Evolutionary conservation across 192 early-diverging fungal species (phyloP).

Genomic region (Umbelopsis ramanniana): DNA sequence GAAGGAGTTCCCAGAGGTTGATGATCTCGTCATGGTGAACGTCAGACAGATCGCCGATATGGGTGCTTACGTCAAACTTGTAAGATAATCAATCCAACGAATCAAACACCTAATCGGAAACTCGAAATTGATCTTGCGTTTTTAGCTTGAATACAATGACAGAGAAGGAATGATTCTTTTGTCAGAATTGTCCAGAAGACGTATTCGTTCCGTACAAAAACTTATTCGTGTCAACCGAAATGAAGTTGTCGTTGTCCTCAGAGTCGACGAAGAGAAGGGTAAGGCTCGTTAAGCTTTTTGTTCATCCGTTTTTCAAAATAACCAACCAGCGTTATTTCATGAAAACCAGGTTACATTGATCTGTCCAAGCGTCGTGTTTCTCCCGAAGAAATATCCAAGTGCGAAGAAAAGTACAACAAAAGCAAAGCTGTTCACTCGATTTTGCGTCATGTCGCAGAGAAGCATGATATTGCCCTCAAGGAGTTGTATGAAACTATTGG

Average conservation of each 20-base stretch:
- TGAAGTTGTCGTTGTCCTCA: slow-evolving; percentile 91
- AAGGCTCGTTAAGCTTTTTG: not conserved
- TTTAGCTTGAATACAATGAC: slow-evolving; percentile 89
- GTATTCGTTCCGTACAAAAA: slow-evolving; percentile 97
- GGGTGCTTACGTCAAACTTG: slow-evolving; percentile 94
- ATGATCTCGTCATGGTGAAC: slow-evolving; percentile 97
- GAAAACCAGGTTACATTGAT: slow-evolving; percentile 88
- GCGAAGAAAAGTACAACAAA: slow-evolving; percentile 93
- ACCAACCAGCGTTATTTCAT: not conserved
- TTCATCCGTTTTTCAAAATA: not conserved
- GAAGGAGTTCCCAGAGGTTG: slow-evolving; percentile 89
- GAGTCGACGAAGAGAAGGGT: slow-evolving; percentile 98
- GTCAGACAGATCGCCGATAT: slow-evolving; percentile 94
- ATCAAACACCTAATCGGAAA: not conserved
- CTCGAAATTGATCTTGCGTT: not conserved
- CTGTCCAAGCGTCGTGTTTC: slow-evolving; percentile 93
- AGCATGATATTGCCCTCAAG: slow-evolving; percentile 79
- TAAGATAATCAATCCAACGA: slow-evolving; percentile 30
- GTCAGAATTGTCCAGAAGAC: slow-evolving; percentile 90
- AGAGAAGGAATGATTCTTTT: slow-evolving; percentile 98
- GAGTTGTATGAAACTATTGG: slow-evolving; percentile 82
- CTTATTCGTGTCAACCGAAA: slow-evolving; percentile 90
- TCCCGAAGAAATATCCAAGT: slow-evolving; percentile 85
- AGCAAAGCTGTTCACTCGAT: slow-evolving; percentile 89
- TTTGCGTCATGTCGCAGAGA: slow-evolving; percentile 89